These are phyloP conservation scores for Fusarium devonianum DNA, from an alignment of 2,329 filamentous ascomycete species.

Conservation along the genomic window DNA sequence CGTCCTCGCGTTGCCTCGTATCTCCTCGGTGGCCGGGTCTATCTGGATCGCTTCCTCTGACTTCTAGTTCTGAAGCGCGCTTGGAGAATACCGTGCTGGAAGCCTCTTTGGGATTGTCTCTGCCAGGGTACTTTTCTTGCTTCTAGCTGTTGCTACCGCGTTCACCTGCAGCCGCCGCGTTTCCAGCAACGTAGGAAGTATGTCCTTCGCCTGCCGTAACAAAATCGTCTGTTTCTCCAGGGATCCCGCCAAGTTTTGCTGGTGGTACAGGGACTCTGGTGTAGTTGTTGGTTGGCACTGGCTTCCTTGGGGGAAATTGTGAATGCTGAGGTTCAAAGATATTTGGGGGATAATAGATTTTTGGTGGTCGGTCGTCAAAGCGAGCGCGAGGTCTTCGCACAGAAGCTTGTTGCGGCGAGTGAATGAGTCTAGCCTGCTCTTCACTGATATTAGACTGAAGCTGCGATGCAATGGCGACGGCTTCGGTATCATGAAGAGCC, in stretches of 20 bases:
- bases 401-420: conserved; percentile 1
- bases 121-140: conserved; percentile 2
- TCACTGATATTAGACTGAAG: conserved; percentile 6
- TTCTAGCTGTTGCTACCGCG: conserved; percentile 8
- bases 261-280: neutral
- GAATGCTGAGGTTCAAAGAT: neutral
- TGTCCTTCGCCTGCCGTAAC: conserved; percentile 4
- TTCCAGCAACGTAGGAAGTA: neutral
- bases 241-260: conserved; percentile 1
- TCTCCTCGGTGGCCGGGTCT: conserved; percentile 18
- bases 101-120: conserved; percentile 11
- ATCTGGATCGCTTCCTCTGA: neutral
- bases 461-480: conserved; percentile 6
- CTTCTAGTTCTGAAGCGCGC: neutral
- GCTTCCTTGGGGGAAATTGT: conserved; percentile 15
- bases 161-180: conserved; percentile 3
- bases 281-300: conserved; percentile 6
- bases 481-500: conserved; percentile 4
- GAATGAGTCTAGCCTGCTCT: conserved; percentile 2
- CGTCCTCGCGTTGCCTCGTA: conserved; percentile 24
- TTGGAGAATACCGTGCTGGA: conserved; percentile 6
- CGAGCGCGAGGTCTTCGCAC: conserved; percentile 14
- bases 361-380: conserved; percentile 21
- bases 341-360: conserved; percentile 14
- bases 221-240: neutral